These are phyloP conservation scores for Thymus quinquecostatus DNA, from an alignment of 257 asterid genomes.

Conservation along the genomic window DNA sequence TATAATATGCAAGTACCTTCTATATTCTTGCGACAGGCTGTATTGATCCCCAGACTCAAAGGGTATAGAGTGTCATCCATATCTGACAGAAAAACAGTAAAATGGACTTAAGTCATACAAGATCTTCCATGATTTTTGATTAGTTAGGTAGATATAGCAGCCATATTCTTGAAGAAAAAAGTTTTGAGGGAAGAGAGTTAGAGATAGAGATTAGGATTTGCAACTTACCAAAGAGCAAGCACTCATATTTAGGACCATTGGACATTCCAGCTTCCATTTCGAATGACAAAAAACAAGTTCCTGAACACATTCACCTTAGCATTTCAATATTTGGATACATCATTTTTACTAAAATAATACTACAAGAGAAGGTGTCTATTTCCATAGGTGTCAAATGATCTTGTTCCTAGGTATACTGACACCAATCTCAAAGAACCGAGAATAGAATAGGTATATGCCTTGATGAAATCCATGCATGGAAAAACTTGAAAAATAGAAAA, in stretches of 20 bases:
- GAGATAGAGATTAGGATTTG: conserved; percentile 2
- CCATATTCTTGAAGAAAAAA: neutral
- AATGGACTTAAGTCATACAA: neutral
- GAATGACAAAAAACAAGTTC: conserved; percentile 15
- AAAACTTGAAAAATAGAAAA: conserved; percentile 23
- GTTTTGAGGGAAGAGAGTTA: neutral
- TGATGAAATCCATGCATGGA: conserved; percentile 27
- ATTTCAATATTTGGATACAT: conserved; percentile 11
- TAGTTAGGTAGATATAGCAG: neutral
- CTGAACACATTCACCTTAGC: conserved; percentile 21
- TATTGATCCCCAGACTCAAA: conserved; percentile 75
- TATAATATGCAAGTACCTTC: conserved; percentile 52
- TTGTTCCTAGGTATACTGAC: conserved; percentile 1
- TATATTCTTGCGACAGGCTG: conserved; percentile 80
- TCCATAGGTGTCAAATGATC: neutral
- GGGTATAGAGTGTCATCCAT: conserved; percentile 96
- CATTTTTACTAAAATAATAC: neutral
- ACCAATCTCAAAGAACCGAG: conserved; percentile 4
- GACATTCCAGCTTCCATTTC: conserved; percentile 63
- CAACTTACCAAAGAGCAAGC: conserved; percentile 65
- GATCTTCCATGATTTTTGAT: conserved; percentile 3
- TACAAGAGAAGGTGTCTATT: neutral
- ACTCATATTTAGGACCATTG: conserved; percentile 52
- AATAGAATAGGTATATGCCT: conserved; percentile 30
- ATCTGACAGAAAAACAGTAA: conserved; percentile 41